Percentiles rank a stretch among this genome's conserved stretches.
These are phyloP conservation scores for Schwanniomyces pseudopolymorphus DNA, from an alignment of 805 yeast species.

Conservation along the genomic window DNA sequence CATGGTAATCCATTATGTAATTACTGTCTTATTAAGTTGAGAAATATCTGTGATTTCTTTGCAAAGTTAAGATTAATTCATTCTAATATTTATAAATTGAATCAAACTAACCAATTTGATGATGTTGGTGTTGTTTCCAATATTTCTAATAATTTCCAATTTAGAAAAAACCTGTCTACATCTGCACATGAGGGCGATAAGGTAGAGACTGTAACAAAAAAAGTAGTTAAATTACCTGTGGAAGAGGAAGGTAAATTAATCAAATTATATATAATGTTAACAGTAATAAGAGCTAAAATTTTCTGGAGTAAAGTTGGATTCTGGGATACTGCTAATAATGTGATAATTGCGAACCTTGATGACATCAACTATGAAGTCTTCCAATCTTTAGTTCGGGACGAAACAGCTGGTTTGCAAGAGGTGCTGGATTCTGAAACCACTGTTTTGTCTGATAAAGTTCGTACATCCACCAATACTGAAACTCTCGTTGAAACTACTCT, in stretches of 20 bases:
- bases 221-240: slow-evolving; percentile 9
- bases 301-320: slow-evolving; percentile 85
- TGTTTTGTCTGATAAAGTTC: background rate
- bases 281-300: slow-evolving; percentile 64
- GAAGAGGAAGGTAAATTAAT: slow-evolving; percentile 35
- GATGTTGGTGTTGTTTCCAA: slow-evolving; percentile 16
- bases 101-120: slow-evolving; percentile 27
- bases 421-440: background rate
- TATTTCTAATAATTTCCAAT: slow-evolving; percentile 17
- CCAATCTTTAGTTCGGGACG: slow-evolving; percentile 9
- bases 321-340: slow-evolving; percentile 56
- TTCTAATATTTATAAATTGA: slow-evolving; percentile 56
- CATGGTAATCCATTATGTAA: slow-evolving; percentile 70
- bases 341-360: slow-evolving; percentile 26
- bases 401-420: background rate
- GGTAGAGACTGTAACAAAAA: background rate
- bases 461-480: background rate
- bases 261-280: slow-evolving; percentile 52
- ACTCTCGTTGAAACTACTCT: background rate
- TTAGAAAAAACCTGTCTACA: slow-evolving; percentile 18
- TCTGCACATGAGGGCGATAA: background rate
- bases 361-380: slow-evolving; percentile 22
- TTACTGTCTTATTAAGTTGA: slow-evolving; percentile 73
- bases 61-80: slow-evolving; percentile 68
- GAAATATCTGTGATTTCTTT: slow-evolving; percentile 81